Evolutionary conservation across 202 grass and related monocot genomes (phyloP).

Genomic region (Sporobolus alterniflorus): DNA sequence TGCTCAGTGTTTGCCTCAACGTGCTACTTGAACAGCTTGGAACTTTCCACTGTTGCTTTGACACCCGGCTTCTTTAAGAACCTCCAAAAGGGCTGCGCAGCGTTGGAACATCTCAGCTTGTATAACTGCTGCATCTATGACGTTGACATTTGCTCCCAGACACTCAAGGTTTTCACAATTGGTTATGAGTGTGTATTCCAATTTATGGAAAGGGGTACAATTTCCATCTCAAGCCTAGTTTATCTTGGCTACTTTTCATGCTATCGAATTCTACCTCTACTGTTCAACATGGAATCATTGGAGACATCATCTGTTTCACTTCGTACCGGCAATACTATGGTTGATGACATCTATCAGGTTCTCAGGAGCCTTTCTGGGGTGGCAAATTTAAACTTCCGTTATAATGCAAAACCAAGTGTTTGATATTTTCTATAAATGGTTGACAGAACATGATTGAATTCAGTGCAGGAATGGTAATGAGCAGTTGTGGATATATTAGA

Average conservation of each 20-base stretch:
- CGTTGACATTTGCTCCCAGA: not conserved
- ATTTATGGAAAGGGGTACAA: not conserved
- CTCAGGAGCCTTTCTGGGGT: not conserved
- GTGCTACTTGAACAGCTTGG: not conserved
- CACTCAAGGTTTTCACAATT: not conserved
- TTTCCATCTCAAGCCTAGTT: conserved; percentile 5
- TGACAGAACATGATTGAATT: not conserved
- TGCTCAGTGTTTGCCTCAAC: not conserved
- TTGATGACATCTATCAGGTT: not conserved
- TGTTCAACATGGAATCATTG: not conserved
- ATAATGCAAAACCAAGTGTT: not conserved
- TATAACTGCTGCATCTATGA: not conserved
- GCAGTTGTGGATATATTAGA: too few species aligned
- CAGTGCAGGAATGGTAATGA: not conserved
- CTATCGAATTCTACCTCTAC: not conserved
- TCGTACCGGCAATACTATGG: accelerated
- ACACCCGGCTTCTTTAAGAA: not conserved
- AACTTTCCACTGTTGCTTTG: not conserved
- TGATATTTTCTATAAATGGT: not conserved
- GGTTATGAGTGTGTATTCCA: accelerated
- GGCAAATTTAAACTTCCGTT: not conserved
- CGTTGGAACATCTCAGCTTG: not conserved
- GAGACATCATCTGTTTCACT: not conserved
- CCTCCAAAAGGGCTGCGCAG: not conserved
- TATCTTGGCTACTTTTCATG: not conserved